Evolutionary conservation across 1,284 basidiomycete species (phyloP).

Genomic region (Fomitopsis palustris): DNA sequence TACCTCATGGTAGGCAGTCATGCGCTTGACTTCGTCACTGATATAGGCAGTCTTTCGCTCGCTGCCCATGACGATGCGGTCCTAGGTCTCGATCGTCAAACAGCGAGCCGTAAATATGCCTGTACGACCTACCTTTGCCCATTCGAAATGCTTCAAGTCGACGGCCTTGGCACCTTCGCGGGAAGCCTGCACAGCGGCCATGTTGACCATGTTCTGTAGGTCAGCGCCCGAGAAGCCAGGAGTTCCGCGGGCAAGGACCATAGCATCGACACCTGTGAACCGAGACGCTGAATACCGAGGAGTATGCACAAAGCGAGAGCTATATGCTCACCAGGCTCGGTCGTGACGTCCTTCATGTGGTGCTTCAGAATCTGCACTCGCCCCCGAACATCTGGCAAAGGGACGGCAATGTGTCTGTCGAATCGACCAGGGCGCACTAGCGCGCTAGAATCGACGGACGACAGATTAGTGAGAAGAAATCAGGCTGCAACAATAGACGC

Average conservation of each 20-base stretch:
- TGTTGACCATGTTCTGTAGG: slow-evolving; percentile 90
- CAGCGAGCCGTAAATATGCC: background rate
- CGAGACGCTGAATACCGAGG: background rate
- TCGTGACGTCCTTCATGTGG: slow-evolving; percentile 80
- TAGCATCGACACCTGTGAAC: slow-evolving; percentile 72
- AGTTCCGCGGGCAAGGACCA: slow-evolving; percentile 85
- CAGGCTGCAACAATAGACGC: slow-evolving; percentile 29
- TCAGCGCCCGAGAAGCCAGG: slow-evolving; percentile 92
- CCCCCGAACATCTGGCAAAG: slow-evolving; percentile 84
- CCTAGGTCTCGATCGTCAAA: slow-evolving; percentile 36
- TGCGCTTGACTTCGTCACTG: slow-evolving; percentile 78
- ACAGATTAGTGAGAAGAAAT: background rate
- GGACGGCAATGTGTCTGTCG: slow-evolving; percentile 88
- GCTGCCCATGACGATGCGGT: slow-evolving; percentile 93
- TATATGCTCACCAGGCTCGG: slow-evolving; percentile 47
- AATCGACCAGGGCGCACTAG: slow-evolving; percentile 93
- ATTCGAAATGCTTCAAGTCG: slow-evolving; percentile 84
- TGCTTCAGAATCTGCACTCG: slow-evolving; percentile 87
- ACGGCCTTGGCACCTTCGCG: slow-evolving; percentile 77
- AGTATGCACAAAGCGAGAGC: background rate
- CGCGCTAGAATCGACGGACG: slow-evolving; percentile 37
- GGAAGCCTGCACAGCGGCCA: slow-evolving; percentile 91
- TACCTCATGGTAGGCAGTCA: slow-evolving; percentile 94
- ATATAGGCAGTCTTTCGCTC: slow-evolving; percentile 88
- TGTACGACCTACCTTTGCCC: slow-evolving; percentile 74